Evolutionary conservation across 2,329 filamentous ascomycete species (phyloP), one percentile per base, ranked within the genome.

Genomic region (Talaromyces amestolkiae): DNA sequence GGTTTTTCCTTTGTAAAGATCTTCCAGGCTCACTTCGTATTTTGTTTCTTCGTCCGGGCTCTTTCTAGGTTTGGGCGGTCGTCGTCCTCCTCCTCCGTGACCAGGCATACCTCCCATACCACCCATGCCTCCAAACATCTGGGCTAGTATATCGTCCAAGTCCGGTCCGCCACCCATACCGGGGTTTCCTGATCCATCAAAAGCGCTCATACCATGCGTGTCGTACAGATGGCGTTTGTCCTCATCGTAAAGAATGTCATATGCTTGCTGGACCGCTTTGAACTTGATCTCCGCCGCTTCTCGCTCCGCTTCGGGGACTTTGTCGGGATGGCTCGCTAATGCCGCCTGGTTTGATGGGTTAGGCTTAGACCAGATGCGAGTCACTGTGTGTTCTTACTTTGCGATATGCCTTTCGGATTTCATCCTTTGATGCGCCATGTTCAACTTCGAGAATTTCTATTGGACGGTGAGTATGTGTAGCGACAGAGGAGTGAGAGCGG

Each of bases 1-100:
- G 0, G 95, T 97, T 84, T 98, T 97, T 73, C 95, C 95, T 81
- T 96, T 97, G 85, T 98, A 99, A 37, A 99, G 84, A 79, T 99
- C 95, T 77, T 98, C 95, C 66, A 99, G 81, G 2, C 88, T 91
- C 65, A 98, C 91, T 76, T 93, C 89, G 80, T 99, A 98, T 72
- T 92, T 87, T 73, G 96, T 92, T 76, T 96, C 90, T 78, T 97
- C 94, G 70, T 93, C 89, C 62, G 86, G 87, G 54, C 94, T 93
- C 72, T 88, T 90, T 66, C 89, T 84, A 6, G 76, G 75, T 66
- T 71, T 72, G 59, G 70, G 70, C 39, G 86, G 72, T 31, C 75
- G 76, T 69, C 76, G 76, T 69, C 76, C 75, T 58, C 80, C 81
- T 3, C 45, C 53, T 17, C 79, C 79, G 70, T 79, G 79, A 43